A percentile compares a stretch with the other conserved stretches of the same genome.
phyloP scores from a whole-genome alignment of 371 early-diverging fungal genomes.

The Mortierella sp. region DNA sequence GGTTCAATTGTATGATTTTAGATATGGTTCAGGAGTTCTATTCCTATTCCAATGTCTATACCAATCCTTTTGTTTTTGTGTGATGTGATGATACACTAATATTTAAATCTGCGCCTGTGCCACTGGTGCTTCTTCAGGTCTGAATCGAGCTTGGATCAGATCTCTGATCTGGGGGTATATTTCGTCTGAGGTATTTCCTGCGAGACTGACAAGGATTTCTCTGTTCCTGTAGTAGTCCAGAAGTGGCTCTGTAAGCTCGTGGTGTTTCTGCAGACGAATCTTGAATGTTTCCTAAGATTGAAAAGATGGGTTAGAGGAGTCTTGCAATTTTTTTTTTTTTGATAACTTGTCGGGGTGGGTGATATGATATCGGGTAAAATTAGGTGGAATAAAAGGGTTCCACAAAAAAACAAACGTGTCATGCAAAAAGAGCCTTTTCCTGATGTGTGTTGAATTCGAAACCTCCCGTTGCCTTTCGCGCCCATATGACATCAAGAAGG shows the following conservation, averaged over 20 bases:
- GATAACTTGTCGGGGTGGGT: background rate
- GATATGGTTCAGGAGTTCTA: background rate
- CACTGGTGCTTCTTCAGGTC: constrained; percentile 32
- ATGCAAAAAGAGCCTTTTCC: constrained; percentile 9
- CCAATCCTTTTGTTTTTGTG: background rate
- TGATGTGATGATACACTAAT: background rate
- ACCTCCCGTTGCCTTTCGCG: background rate
- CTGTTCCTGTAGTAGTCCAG: constrained; percentile 79
- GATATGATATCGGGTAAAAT: constrained; percentile 27
- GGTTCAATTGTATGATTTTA: background rate
- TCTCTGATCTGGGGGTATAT: constrained; percentile 87
- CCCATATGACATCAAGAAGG: background rate
- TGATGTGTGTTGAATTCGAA: background rate
- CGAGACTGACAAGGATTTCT: constrained; percentile 73
- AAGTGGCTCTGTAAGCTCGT: constrained; percentile 80
- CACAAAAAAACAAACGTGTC: background rate
- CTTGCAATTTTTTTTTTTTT: background rate
- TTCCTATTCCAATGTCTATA: background rate
- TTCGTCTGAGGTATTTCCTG: constrained; percentile 87
- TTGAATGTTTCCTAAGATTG: constrained; percentile 78
- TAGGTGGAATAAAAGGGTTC: constrained; percentile 1
- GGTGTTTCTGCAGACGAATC: constrained; percentile 83
- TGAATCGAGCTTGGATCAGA: constrained; percentile 44
- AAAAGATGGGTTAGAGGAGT: background rate
- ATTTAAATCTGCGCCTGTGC: constrained; percentile 19